phyloP scores from a whole-genome alignment of 108 stramenopile species.

The Pseudonitzschia pungens region DNA sequence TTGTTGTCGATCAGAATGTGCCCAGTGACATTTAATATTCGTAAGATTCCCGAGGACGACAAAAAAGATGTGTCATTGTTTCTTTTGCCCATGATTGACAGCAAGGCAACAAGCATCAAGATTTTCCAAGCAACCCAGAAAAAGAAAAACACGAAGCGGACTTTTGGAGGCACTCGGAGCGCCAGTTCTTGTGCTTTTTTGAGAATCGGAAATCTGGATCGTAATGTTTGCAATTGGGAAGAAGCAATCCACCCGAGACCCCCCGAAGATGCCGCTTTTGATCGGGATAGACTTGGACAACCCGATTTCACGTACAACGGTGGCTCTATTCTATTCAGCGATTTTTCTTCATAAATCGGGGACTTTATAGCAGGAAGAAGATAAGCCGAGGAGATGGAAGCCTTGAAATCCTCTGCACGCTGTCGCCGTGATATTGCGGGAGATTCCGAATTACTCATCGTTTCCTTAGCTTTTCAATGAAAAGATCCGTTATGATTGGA shows the following conservation, averaged over 20 bases:
- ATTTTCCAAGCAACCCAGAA: constrained; percentile 50
- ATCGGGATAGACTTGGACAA: not conserved
- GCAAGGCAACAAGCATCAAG: constrained; percentile 8
- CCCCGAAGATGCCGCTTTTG: not conserved
- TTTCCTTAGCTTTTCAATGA: no score
- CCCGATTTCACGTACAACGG: not conserved
- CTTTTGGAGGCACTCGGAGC: constrained; percentile 31
- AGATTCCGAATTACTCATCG: not conserved
- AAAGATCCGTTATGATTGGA: no score
- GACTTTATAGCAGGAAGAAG: not conserved
- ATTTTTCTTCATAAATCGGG: not conserved
- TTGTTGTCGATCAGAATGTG: not conserved
- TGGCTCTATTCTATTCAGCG: not conserved
- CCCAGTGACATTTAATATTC: not conserved
- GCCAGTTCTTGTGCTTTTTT: constrained; percentile 22
- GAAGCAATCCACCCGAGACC: not conserved
- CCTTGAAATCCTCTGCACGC: not conserved
- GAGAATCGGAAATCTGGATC: constrained; percentile 25
- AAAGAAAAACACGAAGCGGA: constrained; percentile 31
- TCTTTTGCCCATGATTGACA: constrained; percentile 23
- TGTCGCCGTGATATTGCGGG: constrained; percentile 1
- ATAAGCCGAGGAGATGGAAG: not conserved
- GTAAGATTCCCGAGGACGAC: not conserved
- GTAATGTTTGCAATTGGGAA: not conserved
- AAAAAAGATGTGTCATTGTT: not conserved